These are phyloP conservation scores for Esteya vermicola DNA, from an alignment of 2,329 filamentous ascomycete species.

Conservation along the genomic window DNA sequence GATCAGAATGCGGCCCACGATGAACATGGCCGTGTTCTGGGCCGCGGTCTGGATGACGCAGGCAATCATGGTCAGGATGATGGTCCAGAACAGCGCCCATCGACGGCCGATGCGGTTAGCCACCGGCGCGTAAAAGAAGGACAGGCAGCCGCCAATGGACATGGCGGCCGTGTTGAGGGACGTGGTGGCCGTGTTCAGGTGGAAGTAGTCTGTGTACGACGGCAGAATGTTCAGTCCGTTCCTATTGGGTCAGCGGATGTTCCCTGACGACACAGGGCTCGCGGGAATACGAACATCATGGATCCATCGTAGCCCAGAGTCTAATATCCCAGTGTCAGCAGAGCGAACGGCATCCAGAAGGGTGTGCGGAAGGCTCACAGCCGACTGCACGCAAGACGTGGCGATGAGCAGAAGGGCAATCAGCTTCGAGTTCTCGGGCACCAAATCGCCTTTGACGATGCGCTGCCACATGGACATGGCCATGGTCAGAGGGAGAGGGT, in stretches of 20 bases:
- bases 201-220: conserved; percentile 18
- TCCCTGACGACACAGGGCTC: not conserved
- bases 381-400: too few species aligned
- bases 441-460: too few species aligned
- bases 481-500: too few species aligned
- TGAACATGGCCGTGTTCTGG: conserved; percentile 38
- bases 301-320: not conserved
- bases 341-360: too few species aligned
- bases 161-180: conserved; percentile 6
- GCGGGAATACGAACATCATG: not conserved
- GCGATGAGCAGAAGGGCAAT: too few species aligned
- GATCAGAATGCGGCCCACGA: conserved; percentile 44
- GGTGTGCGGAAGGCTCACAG: too few species aligned
- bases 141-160: conserved; percentile 10
- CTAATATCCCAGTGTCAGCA: too few species aligned
- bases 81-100: conserved; percentile 8
- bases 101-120: conserved; percentile 12
- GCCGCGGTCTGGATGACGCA: conserved; percentile 9
- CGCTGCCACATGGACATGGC: too few species aligned
- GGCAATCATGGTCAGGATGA: conserved; percentile 7
- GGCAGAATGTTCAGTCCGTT: conserved; percentile 18
- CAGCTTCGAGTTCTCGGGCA: too few species aligned
- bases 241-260: not conserved
- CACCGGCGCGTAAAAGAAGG: conserved; percentile 9
- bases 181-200: conserved; percentile 15